Conservation (phyloP, 2,329 filamentous ascomycete genomes). For the Beauveria sp. region DNA sequence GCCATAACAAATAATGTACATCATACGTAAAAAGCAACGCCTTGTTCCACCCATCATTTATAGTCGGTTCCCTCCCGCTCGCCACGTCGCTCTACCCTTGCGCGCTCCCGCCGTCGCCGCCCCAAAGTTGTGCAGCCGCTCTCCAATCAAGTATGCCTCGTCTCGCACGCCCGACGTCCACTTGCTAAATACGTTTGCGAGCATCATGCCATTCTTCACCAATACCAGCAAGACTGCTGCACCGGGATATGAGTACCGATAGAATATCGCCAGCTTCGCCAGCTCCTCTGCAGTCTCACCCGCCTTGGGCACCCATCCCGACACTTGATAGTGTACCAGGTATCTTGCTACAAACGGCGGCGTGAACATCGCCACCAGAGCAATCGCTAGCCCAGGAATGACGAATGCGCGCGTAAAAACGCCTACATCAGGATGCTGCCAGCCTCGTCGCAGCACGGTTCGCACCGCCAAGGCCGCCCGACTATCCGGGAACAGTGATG, state of each 20-base stretch:
- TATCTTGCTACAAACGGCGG: slow-evolving; percentile 52
- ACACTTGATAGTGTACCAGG: slow-evolving; percentile 21
- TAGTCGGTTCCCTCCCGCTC: slow-evolving; percentile 25
- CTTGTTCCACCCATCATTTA: slow-evolving; percentile 11
- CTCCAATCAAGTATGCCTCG: slow-evolving; percentile 93
- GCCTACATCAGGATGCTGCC: slow-evolving; percentile 67
- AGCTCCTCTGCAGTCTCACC: slow-evolving; percentile 21
- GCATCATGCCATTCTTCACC: slow-evolving; percentile 35
- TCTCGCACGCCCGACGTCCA: slow-evolving; percentile 83
- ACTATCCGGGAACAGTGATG: slow-evolving; percentile 59
- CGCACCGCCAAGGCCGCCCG: slow-evolving; percentile 67
- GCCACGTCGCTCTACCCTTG: slow-evolving; percentile 29
- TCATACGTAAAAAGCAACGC: neutral
- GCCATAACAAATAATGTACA: neutral
- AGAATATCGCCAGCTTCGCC: slow-evolving; percentile 30
- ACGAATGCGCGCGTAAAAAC: slow-evolving; percentile 82
- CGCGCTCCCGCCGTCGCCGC: slow-evolving; percentile 30
- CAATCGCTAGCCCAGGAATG: slow-evolving; percentile 62
- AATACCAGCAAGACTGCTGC: slow-evolving; percentile 42
- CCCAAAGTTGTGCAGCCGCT: slow-evolving; percentile 90
- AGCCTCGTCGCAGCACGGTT: slow-evolving; percentile 66
- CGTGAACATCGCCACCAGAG: slow-evolving; percentile 50
- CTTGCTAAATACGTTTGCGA: slow-evolving; percentile 55
- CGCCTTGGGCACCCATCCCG: neutral
- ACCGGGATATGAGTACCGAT: slow-evolving; percentile 63